Conservation (phyloP, 176 grass and related monocot genomes). For the Saccharum spontaneum region DNA sequence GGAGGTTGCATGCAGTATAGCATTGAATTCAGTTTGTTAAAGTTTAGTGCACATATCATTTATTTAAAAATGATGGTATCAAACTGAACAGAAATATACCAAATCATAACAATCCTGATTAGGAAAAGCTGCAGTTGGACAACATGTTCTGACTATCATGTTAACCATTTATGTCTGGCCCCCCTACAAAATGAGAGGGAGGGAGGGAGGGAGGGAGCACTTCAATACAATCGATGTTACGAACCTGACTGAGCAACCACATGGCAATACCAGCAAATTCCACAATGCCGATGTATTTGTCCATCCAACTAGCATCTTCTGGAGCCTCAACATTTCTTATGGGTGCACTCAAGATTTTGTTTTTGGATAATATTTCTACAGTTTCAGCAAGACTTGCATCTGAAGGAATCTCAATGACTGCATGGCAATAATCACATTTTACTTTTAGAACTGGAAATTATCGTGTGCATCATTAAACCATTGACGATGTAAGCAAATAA, state of each 20-base stretch:
- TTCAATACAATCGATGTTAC: neutral
- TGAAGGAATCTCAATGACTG: constrained; percentile 88
- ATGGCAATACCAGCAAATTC: constrained; percentile 91
- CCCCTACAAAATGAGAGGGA: neutral
- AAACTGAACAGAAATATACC: constrained; percentile 1
- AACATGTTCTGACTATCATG: constrained; percentile 8
- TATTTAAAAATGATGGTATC: neutral
- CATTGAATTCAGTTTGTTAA: neutral
- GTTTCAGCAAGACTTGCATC: constrained; percentile 79
- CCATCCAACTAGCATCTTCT: constrained; percentile 95
- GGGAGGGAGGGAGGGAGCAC: neutral
- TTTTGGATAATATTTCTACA: constrained; percentile 86
- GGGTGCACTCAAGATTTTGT: constrained; percentile 90
- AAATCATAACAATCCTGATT: neutral
- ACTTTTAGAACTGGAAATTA: constrained; percentile 12
- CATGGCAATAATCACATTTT: constrained; percentile 11
- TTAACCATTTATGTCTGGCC: neutral
- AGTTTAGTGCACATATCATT: neutral
- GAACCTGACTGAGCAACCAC: constrained; percentile 95
- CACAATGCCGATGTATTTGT: constrained; percentile 91
- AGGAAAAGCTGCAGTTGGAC: neutral
- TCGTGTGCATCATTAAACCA: neutral
- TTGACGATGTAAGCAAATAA: neutral
- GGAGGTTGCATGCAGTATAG: neutral
- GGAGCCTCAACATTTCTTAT: constrained; percentile 82